Percentiles rank a stretch among this genome's conserved stretches.
These are phyloP conservation scores for Drechslerella coelobrocha DNA, from an alignment of 2,329 filamentous ascomycete genomes.

Conservation along the genomic window DNA sequence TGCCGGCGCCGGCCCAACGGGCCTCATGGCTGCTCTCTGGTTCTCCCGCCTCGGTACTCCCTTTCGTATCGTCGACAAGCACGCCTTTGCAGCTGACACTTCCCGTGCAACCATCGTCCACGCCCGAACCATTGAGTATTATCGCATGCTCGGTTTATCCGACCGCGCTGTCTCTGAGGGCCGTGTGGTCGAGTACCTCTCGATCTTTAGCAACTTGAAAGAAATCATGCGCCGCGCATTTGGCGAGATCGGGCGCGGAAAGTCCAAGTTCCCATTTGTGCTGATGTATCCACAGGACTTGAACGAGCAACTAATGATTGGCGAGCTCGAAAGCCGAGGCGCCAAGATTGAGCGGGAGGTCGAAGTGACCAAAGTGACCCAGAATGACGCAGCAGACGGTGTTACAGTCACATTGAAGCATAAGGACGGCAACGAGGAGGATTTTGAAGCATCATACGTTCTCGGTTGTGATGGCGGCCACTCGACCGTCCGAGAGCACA, in stretches of 20 bases:
- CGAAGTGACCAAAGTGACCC: constrained; percentile 55
- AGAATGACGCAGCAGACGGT: constrained; percentile 55
- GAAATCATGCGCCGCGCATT: constrained; percentile 57
- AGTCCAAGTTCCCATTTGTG: constrained; percentile 56
- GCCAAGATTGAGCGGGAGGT: constrained; percentile 55
- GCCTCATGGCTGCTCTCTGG: constrained; percentile 60
- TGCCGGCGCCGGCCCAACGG: constrained; percentile 61
- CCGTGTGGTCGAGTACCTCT: constrained; percentile 58
- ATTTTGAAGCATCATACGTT: constrained; percentile 59
- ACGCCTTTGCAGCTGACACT: constrained; percentile 56
- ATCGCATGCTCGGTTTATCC: constrained; percentile 61
- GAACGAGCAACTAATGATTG: constrained; percentile 57
- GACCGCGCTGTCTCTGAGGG: constrained; percentile 58
- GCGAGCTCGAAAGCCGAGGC: constrained; percentile 52
- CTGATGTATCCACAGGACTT: constrained; percentile 57
- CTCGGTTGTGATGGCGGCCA: constrained; percentile 65
- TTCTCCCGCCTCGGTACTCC: constrained; percentile 56
- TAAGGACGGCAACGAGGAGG: constrained; percentile 51
- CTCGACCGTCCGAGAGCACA: constrained; percentile 61
- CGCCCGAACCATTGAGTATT: constrained; percentile 63
- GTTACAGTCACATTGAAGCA: constrained; percentile 55
- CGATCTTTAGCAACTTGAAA: constrained; percentile 58
- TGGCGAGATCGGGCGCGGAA: constrained; percentile 52
- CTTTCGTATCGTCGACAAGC: constrained; percentile 59
- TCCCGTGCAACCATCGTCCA: constrained; percentile 62